Evolutionary conservation across 176 grass and related monocot species (phyloP), one percentile per base, ranked within the genome.

Genomic region (Raddia distichophylla): DNA sequence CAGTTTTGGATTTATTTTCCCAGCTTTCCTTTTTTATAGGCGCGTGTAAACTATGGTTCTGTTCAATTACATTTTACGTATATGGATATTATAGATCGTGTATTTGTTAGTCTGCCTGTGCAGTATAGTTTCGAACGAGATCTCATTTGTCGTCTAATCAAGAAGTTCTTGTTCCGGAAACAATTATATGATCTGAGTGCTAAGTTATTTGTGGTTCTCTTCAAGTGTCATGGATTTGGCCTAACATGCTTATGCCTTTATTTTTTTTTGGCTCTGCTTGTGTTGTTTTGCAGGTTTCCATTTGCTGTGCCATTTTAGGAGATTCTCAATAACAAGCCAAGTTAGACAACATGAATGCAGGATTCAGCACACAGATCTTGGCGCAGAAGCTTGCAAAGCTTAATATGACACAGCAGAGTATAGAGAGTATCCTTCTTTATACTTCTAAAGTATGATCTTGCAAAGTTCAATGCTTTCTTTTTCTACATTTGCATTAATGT

Each of bases 401-500:
- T 69, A 99, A 95, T 82, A 93, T 84, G 83, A 82, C 89, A 76
- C 96, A 95, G 22, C 96, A 99, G 77, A 99, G 93, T 76, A 99
- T 99, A 91, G 91, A 99, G 84, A 99, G 96, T 99, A 99, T 99
- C 96, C 93, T 91, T 82, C 22, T 81, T 76, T 67, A 17, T 52
- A 65, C 18, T 76, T 80, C 62, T 33, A 81, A 57, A 34, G 10
- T 18, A 47, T 80, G 43, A 14, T 75, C 45, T 13, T 86, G 69
- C 35, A 64, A 70, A 67, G 82, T 20, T 20, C 55, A 33, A 51
- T 46, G 4, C 10, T 48, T 84, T 58, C 18, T 80, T 67, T 53
- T 53, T 70, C 19, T 71, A 20, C 34, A 64, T 70, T 63, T 73
- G 64, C 17, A 73, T 50, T 60, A 74, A 33, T 15, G 44, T 63